These are phyloP conservation scores for Fraxinus nigra DNA, from an alignment of 305 asterid genomes.

Conservation along the genomic window DNA sequence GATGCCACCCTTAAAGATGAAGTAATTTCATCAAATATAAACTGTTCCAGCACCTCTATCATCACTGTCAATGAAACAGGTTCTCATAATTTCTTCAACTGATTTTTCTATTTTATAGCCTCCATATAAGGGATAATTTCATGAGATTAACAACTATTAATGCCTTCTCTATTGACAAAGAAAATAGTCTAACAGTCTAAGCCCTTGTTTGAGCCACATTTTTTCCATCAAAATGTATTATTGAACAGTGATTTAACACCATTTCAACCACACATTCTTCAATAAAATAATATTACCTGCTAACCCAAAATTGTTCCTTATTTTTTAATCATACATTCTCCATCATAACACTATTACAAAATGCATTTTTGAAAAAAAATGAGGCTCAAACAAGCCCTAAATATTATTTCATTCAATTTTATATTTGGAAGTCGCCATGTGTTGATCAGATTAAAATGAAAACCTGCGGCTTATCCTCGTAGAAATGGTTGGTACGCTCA, in stretches of 20 bases:
- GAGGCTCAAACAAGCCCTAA: background rate
- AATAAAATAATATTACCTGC: too few relatives aligned
- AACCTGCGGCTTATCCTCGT: background rate
- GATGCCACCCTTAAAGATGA: background rate
- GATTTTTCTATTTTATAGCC: background rate
- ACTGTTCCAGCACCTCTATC: background rate
- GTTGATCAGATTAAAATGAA: background rate
- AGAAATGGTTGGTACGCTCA: background rate
- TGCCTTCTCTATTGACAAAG: background rate
- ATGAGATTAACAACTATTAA: background rate
- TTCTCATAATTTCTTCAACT: background rate
- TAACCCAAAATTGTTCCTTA: too few relatives aligned
- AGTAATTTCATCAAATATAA: background rate
- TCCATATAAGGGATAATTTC: background rate
- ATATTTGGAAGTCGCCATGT: background rate
- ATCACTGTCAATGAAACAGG: background rate
- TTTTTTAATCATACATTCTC: too few relatives aligned
- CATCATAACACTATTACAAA: too few relatives aligned
- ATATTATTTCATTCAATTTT: background rate
- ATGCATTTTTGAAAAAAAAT: too few relatives aligned
- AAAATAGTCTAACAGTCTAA: background rate
- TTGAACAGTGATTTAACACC: too few relatives aligned
- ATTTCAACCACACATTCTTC: too few relatives aligned
- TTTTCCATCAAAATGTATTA: too few relatives aligned
- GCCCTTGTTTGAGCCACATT: too few relatives aligned